Percentiles rank a stretch among this genome's conserved stretches.
Evolutionary conservation across 106 monocot species (phyloP).

Genomic region (Apostasia shenzhenica): DNA sequence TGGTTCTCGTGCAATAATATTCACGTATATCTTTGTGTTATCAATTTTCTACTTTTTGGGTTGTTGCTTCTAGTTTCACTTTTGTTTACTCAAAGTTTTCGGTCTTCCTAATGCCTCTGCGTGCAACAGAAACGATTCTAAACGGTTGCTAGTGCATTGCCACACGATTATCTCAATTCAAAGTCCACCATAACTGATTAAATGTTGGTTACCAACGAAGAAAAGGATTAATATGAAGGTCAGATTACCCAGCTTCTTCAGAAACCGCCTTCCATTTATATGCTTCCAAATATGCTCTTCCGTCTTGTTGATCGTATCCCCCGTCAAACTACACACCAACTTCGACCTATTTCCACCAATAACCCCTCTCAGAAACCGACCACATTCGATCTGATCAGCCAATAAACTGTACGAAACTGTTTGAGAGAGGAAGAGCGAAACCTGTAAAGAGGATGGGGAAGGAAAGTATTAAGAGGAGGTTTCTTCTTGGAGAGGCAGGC

Average conservation of each 20-base stretch:
- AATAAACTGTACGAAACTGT: no score
- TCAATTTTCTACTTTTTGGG: no score
- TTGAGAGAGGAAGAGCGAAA: conserved; percentile 3
- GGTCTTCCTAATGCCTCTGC: no score
- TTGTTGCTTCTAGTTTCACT: no score
- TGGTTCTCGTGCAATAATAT: no score
- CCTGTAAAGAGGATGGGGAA: conserved; percentile 55
- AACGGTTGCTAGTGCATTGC: no score
- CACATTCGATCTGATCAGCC: no score
- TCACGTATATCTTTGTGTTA: no score
- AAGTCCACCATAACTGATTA: no score
- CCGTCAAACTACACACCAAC: conserved; percentile 78
- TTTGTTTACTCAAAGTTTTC: no score
- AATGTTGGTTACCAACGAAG: background rate
- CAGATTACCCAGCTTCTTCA: conserved; percentile 67
- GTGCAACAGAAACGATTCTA: no score
- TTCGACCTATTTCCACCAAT: conserved; percentile 42
- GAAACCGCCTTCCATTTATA: conserved; percentile 74
- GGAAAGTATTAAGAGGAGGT: conserved; percentile 71
- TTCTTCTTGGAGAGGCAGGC: conserved; percentile 45
- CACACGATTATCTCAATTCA: no score
- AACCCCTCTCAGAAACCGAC: background rate
- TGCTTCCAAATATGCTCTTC: conserved; percentile 99
- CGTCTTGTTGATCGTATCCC: conserved; percentile 69
- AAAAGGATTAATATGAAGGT: background rate